These are phyloP conservation scores for Mortierella sp. DNA, from an alignment of 371 early-diverging fungal species.

Conservation along the genomic window DNA sequence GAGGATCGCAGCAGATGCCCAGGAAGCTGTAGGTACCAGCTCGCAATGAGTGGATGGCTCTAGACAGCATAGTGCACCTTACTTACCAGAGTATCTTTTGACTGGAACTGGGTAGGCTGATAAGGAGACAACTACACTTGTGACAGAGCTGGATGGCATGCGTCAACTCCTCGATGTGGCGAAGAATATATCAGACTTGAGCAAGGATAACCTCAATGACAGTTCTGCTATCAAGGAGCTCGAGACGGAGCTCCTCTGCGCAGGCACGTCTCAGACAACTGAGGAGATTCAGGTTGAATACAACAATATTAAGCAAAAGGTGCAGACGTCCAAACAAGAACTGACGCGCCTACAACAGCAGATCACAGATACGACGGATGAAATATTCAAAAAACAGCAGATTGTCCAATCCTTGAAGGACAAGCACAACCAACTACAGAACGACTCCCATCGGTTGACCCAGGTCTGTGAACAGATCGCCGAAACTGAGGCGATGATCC, in stretches of 20 bases:
- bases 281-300: slow-evolving; percentile 76
- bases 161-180: slow-evolving; percentile 30
- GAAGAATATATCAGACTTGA: slow-evolving; percentile 56
- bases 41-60: no score
- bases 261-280: slow-evolving; percentile 73
- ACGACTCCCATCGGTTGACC: slow-evolving; percentile 35
- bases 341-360: slow-evolving; percentile 29
- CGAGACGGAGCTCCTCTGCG: slow-evolving; percentile 66
- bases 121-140: slow-evolving; percentile 10
- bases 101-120: slow-evolving; percentile 20
- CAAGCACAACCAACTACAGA: slow-evolving; percentile 42
- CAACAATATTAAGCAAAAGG: slow-evolving; percentile 59
- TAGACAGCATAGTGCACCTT: no score
- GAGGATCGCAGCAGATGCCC: background rate
- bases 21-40: slow-evolving; percentile 25
- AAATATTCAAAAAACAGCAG: slow-evolving; percentile 35
- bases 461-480: slow-evolving; percentile 46
- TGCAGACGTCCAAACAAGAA: slow-evolving; percentile 53
- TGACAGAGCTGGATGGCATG: slow-evolving; percentile 30
- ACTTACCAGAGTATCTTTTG: no score
- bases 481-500: slow-evolving; percentile 41
- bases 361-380: slow-evolving; percentile 33
- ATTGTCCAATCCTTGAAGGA: slow-evolving; percentile 45
- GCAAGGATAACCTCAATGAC: slow-evolving; percentile 54
- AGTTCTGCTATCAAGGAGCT: slow-evolving; percentile 58